Base-by-base conservation (phyloP, 202 grass and related monocot species). In the Sporobolus alterniflorus region DNA sequence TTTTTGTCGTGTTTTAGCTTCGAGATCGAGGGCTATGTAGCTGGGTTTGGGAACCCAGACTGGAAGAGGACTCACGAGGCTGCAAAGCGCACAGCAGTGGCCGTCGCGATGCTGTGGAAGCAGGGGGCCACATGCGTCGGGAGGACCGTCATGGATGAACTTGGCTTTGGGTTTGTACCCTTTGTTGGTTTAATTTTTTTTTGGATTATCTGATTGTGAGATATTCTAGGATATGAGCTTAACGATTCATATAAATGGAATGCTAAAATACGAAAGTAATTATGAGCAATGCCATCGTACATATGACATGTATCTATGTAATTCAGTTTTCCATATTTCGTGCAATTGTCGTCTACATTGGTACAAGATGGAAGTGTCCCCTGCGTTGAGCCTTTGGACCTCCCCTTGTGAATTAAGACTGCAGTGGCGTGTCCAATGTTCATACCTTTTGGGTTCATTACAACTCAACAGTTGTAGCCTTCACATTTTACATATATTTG, bases 21-120 rank as follows among this genome's bases (percentile, higher is more conserved):
- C 84, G 91, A 94, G 70, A 89, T 99, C 82, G 83, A 99, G 88
- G 93, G 86, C n/a, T 73, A 80, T 83, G 91, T 94, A 0, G 84
- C 97, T 62, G 97, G 97, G 60, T 97, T 94, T 51, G 97, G 97
- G 33, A 99, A 97, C 84, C 93, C 91, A 52, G 91, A 97, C 82
- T 99, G 97, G 97, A 94, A 91, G 93, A 91, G 75, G 66, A 97
- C 93, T 11, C 97, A 97, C 46, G 74, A 81, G 56, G 74, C 78
- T 7, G 78, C 93, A 31, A 89, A 24, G 31, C 81, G 51, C 67
- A 97, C 97, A 17, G 88, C 93, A 3, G 56, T 89, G 71, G 84
- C 78, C 60, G 82, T 97, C 14, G 86, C 86, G 24, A 65, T 77
- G 71, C 84, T 99, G 49, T 90, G 72, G 71, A 91, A 94, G 72